Evolutionary conservation across 2,329 filamentous ascomycete species (phyloP).

Genomic region (Aspergillus sergii): DNA sequence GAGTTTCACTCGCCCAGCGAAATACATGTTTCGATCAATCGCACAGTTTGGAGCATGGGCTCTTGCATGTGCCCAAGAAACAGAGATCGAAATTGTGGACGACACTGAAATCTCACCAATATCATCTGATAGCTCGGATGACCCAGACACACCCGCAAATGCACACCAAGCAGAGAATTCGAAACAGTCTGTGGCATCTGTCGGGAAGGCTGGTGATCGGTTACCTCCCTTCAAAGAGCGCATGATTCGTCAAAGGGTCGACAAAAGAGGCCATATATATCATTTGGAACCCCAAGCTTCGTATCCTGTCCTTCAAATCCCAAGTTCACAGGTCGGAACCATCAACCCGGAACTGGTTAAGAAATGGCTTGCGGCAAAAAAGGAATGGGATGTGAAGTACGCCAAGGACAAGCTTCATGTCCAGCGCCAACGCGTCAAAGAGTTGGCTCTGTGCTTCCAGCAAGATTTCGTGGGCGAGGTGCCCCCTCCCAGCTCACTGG

Average conservation of each 20-base stretch:
- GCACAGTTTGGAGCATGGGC: conserved; percentile 95
- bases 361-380: conserved; percentile 79
- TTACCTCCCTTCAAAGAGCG: conserved; percentile 77
- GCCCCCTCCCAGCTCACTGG: conserved; percentile 82
- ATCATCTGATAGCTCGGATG: conserved; percentile 55
- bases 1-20: conserved; percentile 95
- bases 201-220: conserved; percentile 85
- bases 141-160: conserved; percentile 11
- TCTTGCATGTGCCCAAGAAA: conserved; percentile 77
- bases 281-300: conserved; percentile 66
- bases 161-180: conserved; percentile 18
- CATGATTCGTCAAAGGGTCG: conserved; percentile 91
- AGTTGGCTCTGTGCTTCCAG: conserved; percentile 70
- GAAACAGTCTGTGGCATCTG: conserved; percentile 39
- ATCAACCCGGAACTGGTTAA: conserved; percentile 77
- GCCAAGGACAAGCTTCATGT: conserved; percentile 69
- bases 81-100: conserved; percentile 76
- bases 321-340: conserved; percentile 69
- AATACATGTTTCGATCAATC: conserved; percentile 91
- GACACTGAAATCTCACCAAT: conserved; percentile 78
- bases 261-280: conserved; percentile 73
- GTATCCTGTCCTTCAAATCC: conserved; percentile 67
- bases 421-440: conserved; percentile 72
- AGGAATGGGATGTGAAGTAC: conserved; percentile 73
- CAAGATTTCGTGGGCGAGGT: conserved; percentile 71